Evolutionary conservation across 139 green algal genomes (phyloP).

Genomic region (Volvox reticuliferus): DNA sequence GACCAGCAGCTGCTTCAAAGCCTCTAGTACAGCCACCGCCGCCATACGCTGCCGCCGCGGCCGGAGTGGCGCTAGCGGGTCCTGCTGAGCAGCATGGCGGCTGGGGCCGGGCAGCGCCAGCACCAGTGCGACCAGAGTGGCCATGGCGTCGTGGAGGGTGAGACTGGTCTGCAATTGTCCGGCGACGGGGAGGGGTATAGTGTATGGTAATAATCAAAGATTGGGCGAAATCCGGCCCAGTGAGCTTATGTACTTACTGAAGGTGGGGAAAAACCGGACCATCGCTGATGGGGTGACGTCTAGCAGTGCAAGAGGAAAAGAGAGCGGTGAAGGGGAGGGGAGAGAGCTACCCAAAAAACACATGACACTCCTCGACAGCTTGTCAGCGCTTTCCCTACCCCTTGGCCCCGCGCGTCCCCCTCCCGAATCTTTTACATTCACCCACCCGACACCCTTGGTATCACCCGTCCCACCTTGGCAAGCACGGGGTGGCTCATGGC

Average conservation of each 20-base stretch:
- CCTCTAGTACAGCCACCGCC: slow-evolving; percentile 31
- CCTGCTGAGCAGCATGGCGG: slow-evolving; percentile 23
- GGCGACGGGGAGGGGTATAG: neutral
- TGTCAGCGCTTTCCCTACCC: too few relatives aligned
- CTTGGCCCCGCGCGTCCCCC: neutral
- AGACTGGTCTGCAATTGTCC: slow-evolving; percentile 7
- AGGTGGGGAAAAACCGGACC: too few relatives aligned
- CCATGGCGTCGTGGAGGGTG: slow-evolving; percentile 27
- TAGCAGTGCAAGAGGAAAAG: too few relatives aligned
- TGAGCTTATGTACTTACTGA: too few relatives aligned
- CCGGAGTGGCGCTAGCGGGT: slow-evolving; percentile 42
- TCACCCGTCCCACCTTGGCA: slow-evolving; percentile 35
- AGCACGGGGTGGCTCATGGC: slow-evolving; percentile 48
- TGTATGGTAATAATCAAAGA: too few relatives aligned
- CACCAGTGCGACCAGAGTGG: slow-evolving; percentile 15
- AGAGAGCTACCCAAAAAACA: too few relatives aligned
- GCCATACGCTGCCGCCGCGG: slow-evolving; percentile 5
- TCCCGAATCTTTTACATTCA: too few relatives aligned
- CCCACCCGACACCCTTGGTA: too few relatives aligned
- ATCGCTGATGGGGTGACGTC: too few relatives aligned
- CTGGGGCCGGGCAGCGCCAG: slow-evolving; percentile 43
- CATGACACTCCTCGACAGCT: too few relatives aligned
- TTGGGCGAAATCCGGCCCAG: too few relatives aligned
- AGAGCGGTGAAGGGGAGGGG: too few relatives aligned
- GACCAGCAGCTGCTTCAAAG: slow-evolving; percentile 39